Conservation (phyloP, 805 yeast genomes). For the Saitoella complicata region DNA sequence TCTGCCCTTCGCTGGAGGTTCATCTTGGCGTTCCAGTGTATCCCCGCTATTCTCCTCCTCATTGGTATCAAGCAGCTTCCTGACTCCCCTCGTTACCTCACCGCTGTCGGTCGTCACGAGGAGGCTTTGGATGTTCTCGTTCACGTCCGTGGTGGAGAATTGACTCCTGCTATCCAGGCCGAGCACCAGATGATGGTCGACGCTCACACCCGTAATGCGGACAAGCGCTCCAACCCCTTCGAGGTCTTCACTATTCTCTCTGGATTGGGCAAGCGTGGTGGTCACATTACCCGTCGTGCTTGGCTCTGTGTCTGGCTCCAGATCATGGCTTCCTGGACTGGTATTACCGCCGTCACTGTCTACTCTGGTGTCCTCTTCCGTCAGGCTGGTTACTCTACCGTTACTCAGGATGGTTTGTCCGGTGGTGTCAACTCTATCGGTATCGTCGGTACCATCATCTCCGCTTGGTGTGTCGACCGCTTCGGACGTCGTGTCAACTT, state of each 20-base stretch:
- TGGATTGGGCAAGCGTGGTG: conserved; percentile 25
- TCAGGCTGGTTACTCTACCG: conserved; percentile 3
- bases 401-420: conserved; percentile 1
- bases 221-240: background rate
- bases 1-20: conserved; percentile 42
- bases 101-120: conserved; percentile 29
- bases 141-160: conserved; percentile 18
- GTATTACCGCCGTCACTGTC: conserved; percentile 25
- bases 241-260: conserved; percentile 21
- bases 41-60: conserved; percentile 48
- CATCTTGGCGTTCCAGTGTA: conserved; percentile 51
- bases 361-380: conserved; percentile 5
- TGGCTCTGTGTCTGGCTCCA: conserved; percentile 21
- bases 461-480: conserved; percentile 9
- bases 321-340: conserved; percentile 26
- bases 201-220: conserved; percentile 12
- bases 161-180: conserved; percentile 7
- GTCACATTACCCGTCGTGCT: conserved; percentile 3
- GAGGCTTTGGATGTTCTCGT: conserved; percentile 25
- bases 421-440: conserved; percentile 8
- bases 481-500: conserved; percentile 10
- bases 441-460: conserved; percentile 7
- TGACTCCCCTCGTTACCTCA: conserved; percentile 68
- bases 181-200: conserved; percentile 8
- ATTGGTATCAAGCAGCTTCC: conserved; percentile 40